Evolutionary conservation across 2,329 filamentous ascomycete species (phyloP).

Genomic region (Tolypocladium pustulatum): DNA sequence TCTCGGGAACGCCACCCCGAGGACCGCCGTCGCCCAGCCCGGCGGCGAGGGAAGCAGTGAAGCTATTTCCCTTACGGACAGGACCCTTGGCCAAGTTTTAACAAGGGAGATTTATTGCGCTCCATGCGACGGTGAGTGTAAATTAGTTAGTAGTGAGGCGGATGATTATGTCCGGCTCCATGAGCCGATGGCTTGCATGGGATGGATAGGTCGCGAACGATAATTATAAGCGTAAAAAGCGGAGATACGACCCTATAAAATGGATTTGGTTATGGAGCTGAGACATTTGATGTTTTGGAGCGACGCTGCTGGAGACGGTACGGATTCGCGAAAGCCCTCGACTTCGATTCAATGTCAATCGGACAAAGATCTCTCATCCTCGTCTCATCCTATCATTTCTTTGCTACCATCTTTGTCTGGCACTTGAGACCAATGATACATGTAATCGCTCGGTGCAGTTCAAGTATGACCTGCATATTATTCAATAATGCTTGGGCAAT

Average conservation of each 20-base stretch:
- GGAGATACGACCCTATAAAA: neutral
- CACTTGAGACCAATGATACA: no score
- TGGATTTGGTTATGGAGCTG: no score
- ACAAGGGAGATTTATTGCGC: neutral
- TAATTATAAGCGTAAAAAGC: neutral
- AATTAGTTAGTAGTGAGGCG: neutral
- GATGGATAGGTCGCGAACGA: neutral
- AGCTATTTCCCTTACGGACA: neutral
- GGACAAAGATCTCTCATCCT: no score
- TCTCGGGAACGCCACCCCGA: neutral
- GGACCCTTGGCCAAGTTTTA: neutral
- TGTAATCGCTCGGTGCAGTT: no score
- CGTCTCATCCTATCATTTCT: no score
- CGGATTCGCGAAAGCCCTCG: no score
- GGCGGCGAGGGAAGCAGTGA: neutral
- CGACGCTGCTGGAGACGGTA: no score
- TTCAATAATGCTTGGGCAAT: no score
- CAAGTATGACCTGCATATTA: no score
- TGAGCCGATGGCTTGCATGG: neutral
- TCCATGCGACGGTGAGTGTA: neutral
- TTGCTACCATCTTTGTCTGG: no score
- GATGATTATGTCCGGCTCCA: neutral
- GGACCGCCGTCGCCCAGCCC: neutral
- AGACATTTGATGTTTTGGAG: neutral
- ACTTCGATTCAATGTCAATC: no score